A percentile compares a stretch with the other conserved stretches of the same genome.
phyloP scores from a whole-genome alignment of 2,329 filamentous ascomycete genomes.

The Penicillium sp. region DNA sequence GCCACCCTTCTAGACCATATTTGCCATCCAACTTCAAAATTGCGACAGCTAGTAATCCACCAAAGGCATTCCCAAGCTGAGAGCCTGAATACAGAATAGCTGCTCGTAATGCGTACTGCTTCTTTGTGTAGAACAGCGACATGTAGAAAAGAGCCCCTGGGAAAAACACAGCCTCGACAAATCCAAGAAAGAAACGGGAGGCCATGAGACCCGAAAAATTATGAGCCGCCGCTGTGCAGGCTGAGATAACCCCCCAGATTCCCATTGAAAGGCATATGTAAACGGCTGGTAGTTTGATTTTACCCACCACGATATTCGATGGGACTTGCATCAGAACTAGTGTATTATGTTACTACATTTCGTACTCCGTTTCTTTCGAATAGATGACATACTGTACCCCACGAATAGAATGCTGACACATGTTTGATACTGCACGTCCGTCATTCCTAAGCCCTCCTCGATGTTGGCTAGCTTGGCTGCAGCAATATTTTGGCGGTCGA shows the following conservation, averaged over 20 bases:
- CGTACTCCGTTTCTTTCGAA: neutral
- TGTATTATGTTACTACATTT: constrained; percentile 17
- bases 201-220: constrained; percentile 16
- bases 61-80: constrained; percentile 18
- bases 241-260: constrained; percentile 20
- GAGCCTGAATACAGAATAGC: constrained; percentile 44
- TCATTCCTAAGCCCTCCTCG: constrained; percentile 13
- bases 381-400: constrained; percentile 27
- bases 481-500: constrained; percentile 35
- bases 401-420: constrained; percentile 50
- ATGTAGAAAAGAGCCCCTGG: constrained; percentile 67
- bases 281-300: constrained; percentile 32
- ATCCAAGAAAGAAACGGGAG: constrained; percentile 44
- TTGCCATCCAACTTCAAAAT: constrained; percentile 8
- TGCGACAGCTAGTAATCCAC: constrained; percentile 16
- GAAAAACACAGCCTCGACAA: constrained; percentile 53
- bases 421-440: constrained; percentile 51
- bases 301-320: constrained; percentile 48
- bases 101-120: constrained; percentile 49
- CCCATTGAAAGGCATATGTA: constrained; percentile 22
- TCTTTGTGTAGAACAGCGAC: constrained; percentile 69
- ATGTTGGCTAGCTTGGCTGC: constrained; percentile 4
- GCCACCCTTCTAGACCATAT: constrained; percentile 5
- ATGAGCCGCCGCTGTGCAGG: constrained; percentile 17
- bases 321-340: constrained; percentile 35